phyloP scores from a whole-genome alignment of 345 rosid species.

The Salix koriyanagi region DNA sequence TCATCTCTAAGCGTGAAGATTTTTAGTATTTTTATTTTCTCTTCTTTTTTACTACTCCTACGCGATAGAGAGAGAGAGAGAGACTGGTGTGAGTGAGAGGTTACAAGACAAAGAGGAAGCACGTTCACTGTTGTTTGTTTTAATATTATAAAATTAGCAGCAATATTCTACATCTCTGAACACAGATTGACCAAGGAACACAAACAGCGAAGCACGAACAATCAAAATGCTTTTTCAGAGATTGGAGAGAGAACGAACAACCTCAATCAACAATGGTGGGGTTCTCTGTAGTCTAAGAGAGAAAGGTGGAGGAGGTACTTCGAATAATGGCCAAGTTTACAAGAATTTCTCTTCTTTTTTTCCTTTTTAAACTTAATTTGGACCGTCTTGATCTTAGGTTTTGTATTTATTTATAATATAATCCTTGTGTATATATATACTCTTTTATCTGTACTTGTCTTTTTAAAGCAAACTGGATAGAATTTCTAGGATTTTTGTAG shows the following conservation, averaged over 20 bases:
- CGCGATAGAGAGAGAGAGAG: not conserved
- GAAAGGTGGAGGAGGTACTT: conserved; percentile 18
- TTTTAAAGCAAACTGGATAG: too few relatives aligned
- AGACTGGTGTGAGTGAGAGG: conserved; percentile 5
- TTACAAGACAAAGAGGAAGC: conserved; percentile 40
- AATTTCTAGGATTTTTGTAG: too few relatives aligned
- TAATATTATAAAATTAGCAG: not conserved
- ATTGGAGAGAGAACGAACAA: not conserved
- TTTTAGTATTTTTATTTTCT: not conserved
- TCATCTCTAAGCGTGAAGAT: conserved; percentile 35
- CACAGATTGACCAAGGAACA: conserved; percentile 26
- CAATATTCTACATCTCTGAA: conserved; percentile 6
- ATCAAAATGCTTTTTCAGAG: conserved; percentile 18
- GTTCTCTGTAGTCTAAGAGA: not conserved
- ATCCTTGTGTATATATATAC: too few relatives aligned
- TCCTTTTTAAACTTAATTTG: too few relatives aligned
- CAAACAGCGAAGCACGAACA: conserved; percentile 42
- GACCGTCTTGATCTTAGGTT: too few relatives aligned
- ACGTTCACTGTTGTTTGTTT: conserved; percentile 46
- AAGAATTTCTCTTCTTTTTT: not conserved
- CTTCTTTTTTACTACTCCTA: not conserved
- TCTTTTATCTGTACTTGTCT: too few relatives aligned
- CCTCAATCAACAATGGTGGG: too few relatives aligned
- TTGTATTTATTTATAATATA: too few relatives aligned
- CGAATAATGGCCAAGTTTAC: conserved; percentile 21